Evolutionary conservation across 192 early-diverging fungal species (phyloP), one percentile per base, ranked within the genome.

Genomic region (Martensiomyces pterosporus): DNA sequence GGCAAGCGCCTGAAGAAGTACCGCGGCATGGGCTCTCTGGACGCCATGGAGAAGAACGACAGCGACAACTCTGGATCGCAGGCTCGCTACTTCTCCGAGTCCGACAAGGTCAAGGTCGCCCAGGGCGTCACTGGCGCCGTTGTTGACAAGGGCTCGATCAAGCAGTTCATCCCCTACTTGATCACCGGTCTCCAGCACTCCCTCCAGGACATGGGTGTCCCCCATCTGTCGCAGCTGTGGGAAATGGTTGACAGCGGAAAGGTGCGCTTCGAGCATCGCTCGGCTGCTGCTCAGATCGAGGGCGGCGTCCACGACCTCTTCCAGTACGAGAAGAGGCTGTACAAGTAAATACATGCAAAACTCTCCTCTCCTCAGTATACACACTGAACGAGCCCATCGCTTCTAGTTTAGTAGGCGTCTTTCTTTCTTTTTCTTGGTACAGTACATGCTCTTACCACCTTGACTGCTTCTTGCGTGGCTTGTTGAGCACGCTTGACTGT

Each of bases 11-110:
- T 98, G 57, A 98, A 98, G 78, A 91, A 90, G 78, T 98, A 98
- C 84, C 92, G 96, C 53, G 96, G 96, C 47, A 98, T 98, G 96
- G 96, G 96, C 9, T 91, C 90, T 10, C 78, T 98, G 27, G 96
- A 98, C 64, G 96, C 96, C 27, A 98, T 98, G 96, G 77, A 79
- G 45, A 76, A 70, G 51, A 76, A 71, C 38, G 60, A 62, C 38
- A 64, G 59, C 44, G 67, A 71, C 25, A 87, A 90, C 63, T 85
- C 82, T 35, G 86, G 86, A 9, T 84, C 84, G 18, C 83, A 87
- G 80, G 85, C 85, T 23, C 89, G 96, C 41, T 98, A 98, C 76
- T 98, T 92, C 67, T 89, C 87, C 35, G 96, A 98, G 73, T 85
- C 82, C n/a, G 96, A 96, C 81, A 81, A 79, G 49, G 86, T 98